These are phyloP conservation scores for Candida broadrunensis DNA, from an alignment of 805 yeast species.

Conservation along the genomic window DNA sequence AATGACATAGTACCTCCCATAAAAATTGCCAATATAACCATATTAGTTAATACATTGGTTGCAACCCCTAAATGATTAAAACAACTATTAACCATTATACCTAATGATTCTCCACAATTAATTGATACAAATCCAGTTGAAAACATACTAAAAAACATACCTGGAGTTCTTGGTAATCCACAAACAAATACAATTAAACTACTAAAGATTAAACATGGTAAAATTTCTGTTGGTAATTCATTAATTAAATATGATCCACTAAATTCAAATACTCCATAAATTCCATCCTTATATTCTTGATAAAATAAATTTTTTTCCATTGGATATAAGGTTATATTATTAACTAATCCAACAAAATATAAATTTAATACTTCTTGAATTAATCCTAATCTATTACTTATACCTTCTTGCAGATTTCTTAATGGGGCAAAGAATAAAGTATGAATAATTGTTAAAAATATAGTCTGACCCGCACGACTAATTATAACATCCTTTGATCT, in stretches of 20 bases:
- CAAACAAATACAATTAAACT: conserved; percentile 64
- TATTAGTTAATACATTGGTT: conserved; percentile 63
- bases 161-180: conserved; percentile 69
- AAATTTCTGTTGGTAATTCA: conserved; percentile 67
- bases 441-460: conserved; percentile 60
- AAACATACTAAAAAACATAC: conserved; percentile 63
- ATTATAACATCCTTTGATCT: conserved; percentile 52
- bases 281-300: conserved; percentile 72
- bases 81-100: conserved; percentile 73
- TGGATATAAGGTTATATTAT: conserved; percentile 75
- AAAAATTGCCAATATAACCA: conserved; percentile 68
- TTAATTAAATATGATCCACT: conserved; percentile 54
- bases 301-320: conserved; percentile 70
- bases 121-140: conserved; percentile 53
- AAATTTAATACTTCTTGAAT: conserved; percentile 71
- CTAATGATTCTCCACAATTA: conserved; percentile 81
- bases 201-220: conserved; percentile 57
- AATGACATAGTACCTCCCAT: conserved; percentile 86
- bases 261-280: conserved; percentile 65
- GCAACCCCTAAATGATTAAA: conserved; percentile 79
- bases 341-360: conserved; percentile 77
- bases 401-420: conserved; percentile 41
- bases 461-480: conserved; percentile 63
- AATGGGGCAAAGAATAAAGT: conserved; percentile 59
- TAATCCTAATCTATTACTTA: conserved; percentile 68